Evolutionary conservation across 2,329 filamentous ascomycete genomes (phyloP).

Genomic region (Neoarthrinium moseri): DNA sequence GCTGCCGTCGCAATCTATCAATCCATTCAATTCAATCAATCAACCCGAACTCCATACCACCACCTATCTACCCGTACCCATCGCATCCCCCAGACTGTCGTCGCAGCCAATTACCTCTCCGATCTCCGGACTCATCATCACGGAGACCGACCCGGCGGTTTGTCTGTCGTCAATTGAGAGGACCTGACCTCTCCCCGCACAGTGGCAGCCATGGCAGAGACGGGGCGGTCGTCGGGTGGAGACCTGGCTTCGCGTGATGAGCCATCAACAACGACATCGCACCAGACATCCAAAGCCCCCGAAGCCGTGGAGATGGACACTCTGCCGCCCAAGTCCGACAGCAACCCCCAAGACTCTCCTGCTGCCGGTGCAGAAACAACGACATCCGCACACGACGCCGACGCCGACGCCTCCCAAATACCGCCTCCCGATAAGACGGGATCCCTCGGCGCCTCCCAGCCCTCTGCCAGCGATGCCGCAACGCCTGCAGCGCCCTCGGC

Average conservation of each 20-base stretch:
- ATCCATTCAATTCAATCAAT: too few relatives aligned
- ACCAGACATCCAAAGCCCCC: not conserved
- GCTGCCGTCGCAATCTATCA: too few relatives aligned
- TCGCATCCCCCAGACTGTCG: not conserved
- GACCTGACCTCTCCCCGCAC: not conserved
- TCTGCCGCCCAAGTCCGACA: slow-evolving; percentile 4
- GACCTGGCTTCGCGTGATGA: slow-evolving; percentile 7
- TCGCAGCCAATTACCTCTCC: not conserved
- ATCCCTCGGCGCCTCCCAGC: not conserved
- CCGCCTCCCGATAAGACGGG: not conserved
- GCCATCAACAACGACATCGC: not conserved
- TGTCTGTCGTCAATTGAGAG: not conserved
- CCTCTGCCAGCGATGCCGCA: not conserved
- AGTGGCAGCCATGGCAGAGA: slow-evolving; percentile 7
- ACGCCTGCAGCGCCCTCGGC: slow-evolving; percentile 1
- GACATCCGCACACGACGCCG: not conserved
- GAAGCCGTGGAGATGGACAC: slow-evolving; percentile 9
- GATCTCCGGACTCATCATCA: not conserved
- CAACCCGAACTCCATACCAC: too few relatives aligned
- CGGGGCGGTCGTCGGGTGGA: slow-evolving; percentile 8
- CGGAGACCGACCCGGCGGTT: not conserved
- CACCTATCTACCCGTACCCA: too few relatives aligned
- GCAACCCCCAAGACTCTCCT: not conserved
- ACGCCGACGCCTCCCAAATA: not conserved
- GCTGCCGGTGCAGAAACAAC: not conserved